phyloP scores from a whole-genome alignment of 495 filamentous ascomycete species.

The Penicillium diatomitis region DNA sequence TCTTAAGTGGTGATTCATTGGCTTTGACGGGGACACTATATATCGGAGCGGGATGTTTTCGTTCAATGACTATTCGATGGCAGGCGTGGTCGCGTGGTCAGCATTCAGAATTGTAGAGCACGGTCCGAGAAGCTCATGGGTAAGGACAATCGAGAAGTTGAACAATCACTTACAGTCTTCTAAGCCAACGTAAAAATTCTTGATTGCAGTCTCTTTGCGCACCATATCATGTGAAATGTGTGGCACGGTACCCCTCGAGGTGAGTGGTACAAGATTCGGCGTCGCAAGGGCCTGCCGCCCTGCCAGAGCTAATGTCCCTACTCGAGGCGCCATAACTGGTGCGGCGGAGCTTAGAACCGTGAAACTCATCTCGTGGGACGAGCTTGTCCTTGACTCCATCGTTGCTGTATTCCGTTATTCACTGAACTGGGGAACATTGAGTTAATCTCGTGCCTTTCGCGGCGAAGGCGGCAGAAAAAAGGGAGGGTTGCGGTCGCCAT shows the following conservation, averaged over 20 bases:
- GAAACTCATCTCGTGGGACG: conserved; percentile 22
- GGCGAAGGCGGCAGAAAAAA: conserved; percentile 11
- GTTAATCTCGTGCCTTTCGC: conserved; percentile 10
- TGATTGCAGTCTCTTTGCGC: conserved; percentile 50
- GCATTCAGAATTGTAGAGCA: background rate
- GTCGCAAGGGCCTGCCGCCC: conserved; percentile 59
- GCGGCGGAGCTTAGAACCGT: conserved; percentile 17
- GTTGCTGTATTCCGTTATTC: conserved; percentile 10
- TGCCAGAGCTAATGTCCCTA: conserved; percentile 54
- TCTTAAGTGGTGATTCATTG: conserved; percentile 50
- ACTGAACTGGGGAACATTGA: conserved; percentile 4
- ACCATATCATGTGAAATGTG: conserved; percentile 85
- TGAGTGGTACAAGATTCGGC: conserved; percentile 68
- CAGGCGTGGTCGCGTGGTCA: conserved; percentile 25
- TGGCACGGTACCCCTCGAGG: conserved; percentile 74
- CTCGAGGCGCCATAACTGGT: conserved; percentile 34
- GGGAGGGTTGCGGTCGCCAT: background rate
- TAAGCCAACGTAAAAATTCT: conserved; percentile 68
- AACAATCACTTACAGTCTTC: conserved; percentile 73
- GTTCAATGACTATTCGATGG: conserved; percentile 63
- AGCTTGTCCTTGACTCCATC: conserved; percentile 20
- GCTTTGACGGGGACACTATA: conserved; percentile 33
- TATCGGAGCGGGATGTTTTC: conserved; percentile 39
- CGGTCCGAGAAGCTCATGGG: too few species aligned
- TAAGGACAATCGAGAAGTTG: too few species aligned